These are phyloP conservation scores for Sergeia podlipaevii DNA, from an alignment of 208 protist genomes.

Conservation along the genomic window DNA sequence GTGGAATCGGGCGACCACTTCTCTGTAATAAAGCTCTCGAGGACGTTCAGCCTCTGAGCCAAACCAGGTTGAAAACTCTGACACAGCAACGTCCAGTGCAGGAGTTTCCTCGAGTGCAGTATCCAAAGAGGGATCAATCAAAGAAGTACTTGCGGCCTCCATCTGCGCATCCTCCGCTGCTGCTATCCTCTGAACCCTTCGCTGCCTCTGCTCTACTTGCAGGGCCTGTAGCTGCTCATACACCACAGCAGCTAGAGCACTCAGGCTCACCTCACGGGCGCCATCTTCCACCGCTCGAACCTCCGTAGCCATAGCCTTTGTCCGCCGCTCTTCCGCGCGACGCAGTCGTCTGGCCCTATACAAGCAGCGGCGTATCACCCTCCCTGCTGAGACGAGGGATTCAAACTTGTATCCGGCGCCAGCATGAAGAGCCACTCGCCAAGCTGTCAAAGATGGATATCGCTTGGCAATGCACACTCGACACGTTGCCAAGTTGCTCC, in stretches of 20 bases:
- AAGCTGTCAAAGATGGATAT: slow-evolving; percentile 5
- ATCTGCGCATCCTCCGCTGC: background rate
- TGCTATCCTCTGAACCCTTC: background rate
- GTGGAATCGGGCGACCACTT: slow-evolving; percentile 25
- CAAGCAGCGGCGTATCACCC: background rate
- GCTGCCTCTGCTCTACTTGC: no score
- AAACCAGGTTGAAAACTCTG: slow-evolving; percentile 24
- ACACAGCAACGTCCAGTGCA: slow-evolving; percentile 9
- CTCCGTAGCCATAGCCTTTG: no score
- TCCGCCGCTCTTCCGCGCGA: background rate
- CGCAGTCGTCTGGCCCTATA: background rate
- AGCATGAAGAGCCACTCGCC: slow-evolving; percentile 5
- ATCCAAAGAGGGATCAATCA: no score
- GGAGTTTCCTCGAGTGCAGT: background rate
- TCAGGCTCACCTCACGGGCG: no score
- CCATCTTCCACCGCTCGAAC: no score
- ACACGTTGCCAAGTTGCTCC: slow-evolving; percentile 12
- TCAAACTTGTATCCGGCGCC: slow-evolving; percentile 13
- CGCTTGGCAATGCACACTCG: slow-evolving; percentile 2
- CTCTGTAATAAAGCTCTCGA: slow-evolving; percentile 26
- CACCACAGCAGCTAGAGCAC: background rate
- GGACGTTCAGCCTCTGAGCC: slow-evolving; percentile 17
- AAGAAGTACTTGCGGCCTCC: no score
- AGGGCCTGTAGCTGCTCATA: background rate
- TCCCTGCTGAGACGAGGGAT: slow-evolving; percentile 19